Percentiles rank a stretch among this genome's conserved stretches.
These are phyloP conservation scores for Aspergillus fijiensis DNA, from an alignment of 2,329 filamentous ascomycete genomes.

Conservation along the genomic window DNA sequence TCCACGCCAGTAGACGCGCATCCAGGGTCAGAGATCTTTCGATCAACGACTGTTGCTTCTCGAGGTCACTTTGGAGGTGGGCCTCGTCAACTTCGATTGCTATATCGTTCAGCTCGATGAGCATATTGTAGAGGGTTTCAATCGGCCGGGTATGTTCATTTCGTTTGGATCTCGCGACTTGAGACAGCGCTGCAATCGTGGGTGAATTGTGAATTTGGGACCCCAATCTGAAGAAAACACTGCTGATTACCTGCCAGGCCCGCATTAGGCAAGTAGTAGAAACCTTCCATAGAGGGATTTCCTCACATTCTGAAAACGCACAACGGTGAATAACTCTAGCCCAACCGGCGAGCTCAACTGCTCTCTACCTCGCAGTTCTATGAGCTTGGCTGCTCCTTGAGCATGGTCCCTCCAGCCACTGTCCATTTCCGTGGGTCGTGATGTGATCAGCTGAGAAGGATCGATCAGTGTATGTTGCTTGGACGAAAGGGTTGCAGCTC, in stretches of 20 bases:
- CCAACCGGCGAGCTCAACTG: constrained; percentile 10
- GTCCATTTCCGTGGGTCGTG: constrained; percentile 8
- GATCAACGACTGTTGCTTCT: not conserved
- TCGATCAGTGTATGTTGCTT: not conserved
- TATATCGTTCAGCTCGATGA: constrained; percentile 3
- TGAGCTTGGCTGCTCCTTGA: constrained; percentile 8
- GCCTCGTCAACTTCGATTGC: not conserved
- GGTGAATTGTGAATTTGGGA: not conserved
- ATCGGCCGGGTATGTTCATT: not conserved
- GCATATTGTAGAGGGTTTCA: constrained; percentile 2
- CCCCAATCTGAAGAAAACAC: constrained; percentile 3
- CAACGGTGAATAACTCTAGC: constrained; percentile 11
- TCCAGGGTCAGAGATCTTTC: not conserved
- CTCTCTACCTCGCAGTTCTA: constrained; percentile 9
- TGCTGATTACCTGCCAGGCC: constrained; percentile 1
- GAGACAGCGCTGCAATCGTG: not conserved
- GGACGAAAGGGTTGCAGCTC: not conserved
- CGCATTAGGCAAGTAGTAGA: not conserved
- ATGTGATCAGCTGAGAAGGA: constrained; percentile 1
- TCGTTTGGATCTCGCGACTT: not conserved
- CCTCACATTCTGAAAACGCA: constrained; percentile 10
- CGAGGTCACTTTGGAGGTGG: not conserved
- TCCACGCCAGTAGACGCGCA: not conserved
- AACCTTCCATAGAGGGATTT: not conserved
- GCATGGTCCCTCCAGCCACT: constrained; percentile 8